Base-by-base conservation (phyloP, 208 protist genomes). In the Acanthamoeba quina region DNA sequence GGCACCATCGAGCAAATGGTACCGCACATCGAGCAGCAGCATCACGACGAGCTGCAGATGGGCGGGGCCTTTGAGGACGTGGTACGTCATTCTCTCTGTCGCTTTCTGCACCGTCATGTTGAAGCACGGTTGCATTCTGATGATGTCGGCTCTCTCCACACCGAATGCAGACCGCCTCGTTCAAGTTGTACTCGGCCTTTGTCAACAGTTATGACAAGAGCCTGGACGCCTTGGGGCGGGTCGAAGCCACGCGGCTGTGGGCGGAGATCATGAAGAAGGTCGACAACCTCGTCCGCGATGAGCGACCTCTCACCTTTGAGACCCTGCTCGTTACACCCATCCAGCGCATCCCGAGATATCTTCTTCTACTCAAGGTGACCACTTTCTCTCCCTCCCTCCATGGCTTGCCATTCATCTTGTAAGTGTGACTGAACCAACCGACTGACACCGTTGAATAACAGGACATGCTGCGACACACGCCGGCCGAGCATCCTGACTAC, bases 401-500 rank as follows among this genome's bases (percentile, higher is more conserved):
- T 37, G 37, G 37, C 37, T 37, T 37, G 9, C 15, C 3, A 64
- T 64, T 17, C 58, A 64, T 29, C 21, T 17, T 10, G 10, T n/a
- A 1, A 19, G 58, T 64, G 1, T 37, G 37, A 13, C 3, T 64
- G 17, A 6, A 24, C 58, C 7, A 7, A 64, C 58, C 19, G 13
- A 29, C 58, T 29, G 13, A 13, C 9, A 1, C 13, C 26, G 3
- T 37, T 37, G 37, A 37, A 37, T 3, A 37, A 41, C 70, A 88
- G 92, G 92, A 94, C 62, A 58, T 94, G 4, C 5, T 89, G n/a
- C 66, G 72, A n/a, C 29, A 76, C 44, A 94, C 92, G 0, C 78
- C 92, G 19, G 15, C 15, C 15, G 26, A 15, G 5, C 92, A 94
- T 34, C 78, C 92, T 9, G 92, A 94, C 47, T 26, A 60, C 26